A percentile compares a stretch with the other conserved stretches of the same genome.
phyloP scores from a whole-genome alignment of 805 yeast species.

The Monosporozyma solicola region DNA sequence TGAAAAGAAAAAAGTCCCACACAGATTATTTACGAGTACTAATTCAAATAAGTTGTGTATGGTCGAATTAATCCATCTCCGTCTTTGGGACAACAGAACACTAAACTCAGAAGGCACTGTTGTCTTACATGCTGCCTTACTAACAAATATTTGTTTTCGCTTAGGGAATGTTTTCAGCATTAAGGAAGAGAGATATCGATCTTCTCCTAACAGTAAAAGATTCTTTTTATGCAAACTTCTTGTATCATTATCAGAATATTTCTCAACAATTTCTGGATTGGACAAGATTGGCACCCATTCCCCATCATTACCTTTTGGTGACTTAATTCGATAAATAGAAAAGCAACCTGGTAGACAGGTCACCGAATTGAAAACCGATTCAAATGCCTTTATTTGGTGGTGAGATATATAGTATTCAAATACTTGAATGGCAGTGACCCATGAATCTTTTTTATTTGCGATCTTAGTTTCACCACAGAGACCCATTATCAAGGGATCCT shows the following conservation, averaged over 20 bases:
- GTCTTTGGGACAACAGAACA: conserved; percentile 81
- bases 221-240: conserved; percentile 82
- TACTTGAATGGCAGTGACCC: conserved; percentile 92
- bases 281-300: conserved; percentile 92
- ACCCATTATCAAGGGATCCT: conserved; percentile 82
- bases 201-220: conserved; percentile 80
- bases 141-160: conserved; percentile 76
- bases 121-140: conserved; percentile 89
- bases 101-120: conserved; percentile 75
- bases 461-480: conserved; percentile 92
- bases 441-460: conserved; percentile 67
- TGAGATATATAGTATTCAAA: conserved; percentile 90
- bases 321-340: conserved; percentile 81
- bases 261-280: conserved; percentile 87
- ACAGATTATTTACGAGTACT: conserved; percentile 71
- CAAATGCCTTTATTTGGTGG: conserved; percentile 91
- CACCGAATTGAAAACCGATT: conserved; percentile 89
- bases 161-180: conserved; percentile 86
- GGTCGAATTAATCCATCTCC: conserved; percentile 95
- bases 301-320: conserved; percentile 72
- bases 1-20: conserved; percentile 91
- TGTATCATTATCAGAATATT: conserved; percentile 79
- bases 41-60: conserved; percentile 88
- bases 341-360: conserved; percentile 96
- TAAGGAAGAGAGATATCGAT: conserved; percentile 72